Percentiles rank a stretch among this genome's conserved stretches.
phyloP scores from a whole-genome alignment of 2,329 filamentous ascomycete genomes.

The Colletotrichum sp. region DNA sequence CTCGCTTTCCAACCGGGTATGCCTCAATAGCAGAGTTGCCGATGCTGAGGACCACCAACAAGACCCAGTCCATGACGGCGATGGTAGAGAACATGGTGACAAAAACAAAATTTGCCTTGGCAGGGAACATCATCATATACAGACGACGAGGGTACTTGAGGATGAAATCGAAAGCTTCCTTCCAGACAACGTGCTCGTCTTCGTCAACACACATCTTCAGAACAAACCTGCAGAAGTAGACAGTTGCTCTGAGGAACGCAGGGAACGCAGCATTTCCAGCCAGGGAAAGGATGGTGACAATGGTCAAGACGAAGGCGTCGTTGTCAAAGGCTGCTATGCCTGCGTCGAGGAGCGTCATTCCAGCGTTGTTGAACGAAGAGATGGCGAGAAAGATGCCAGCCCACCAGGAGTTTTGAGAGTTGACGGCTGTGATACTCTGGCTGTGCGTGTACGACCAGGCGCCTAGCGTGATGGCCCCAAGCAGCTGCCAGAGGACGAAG shows the following conservation, averaged over 20 bases:
- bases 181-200: constrained; percentile 42
- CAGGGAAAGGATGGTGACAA: constrained; percentile 63
- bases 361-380: constrained; percentile 73
- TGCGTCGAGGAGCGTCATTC: constrained; percentile 70
- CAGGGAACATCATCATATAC: constrained; percentile 69
- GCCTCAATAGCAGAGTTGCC: constrained; percentile 60
- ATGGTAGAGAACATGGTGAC: constrained; percentile 64
- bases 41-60: constrained; percentile 69
- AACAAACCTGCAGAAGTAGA: constrained; percentile 57
- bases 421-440: constrained; percentile 50
- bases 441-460: constrained; percentile 63
- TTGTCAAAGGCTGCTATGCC: constrained; percentile 68
- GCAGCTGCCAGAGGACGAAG: constrained; percentile 62
- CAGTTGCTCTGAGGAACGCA: constrained; percentile 62
- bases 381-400: constrained; percentile 70
- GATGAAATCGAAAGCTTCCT: constrained; percentile 58
- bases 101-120: constrained; percentile 69
- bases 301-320: constrained; percentile 53
- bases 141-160: constrained; percentile 62
- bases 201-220: constrained; percentile 42
- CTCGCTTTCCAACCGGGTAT: constrained; percentile 57
- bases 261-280: constrained; percentile 72
- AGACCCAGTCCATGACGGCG: constrained; percentile 68
- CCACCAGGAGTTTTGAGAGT: constrained; percentile 72
- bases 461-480: constrained; percentile 62